These are phyloP conservation scores for Neobulgaria alba DNA, from an alignment of 2,329 filamentous ascomycete genomes.

Conservation along the genomic window DNA sequence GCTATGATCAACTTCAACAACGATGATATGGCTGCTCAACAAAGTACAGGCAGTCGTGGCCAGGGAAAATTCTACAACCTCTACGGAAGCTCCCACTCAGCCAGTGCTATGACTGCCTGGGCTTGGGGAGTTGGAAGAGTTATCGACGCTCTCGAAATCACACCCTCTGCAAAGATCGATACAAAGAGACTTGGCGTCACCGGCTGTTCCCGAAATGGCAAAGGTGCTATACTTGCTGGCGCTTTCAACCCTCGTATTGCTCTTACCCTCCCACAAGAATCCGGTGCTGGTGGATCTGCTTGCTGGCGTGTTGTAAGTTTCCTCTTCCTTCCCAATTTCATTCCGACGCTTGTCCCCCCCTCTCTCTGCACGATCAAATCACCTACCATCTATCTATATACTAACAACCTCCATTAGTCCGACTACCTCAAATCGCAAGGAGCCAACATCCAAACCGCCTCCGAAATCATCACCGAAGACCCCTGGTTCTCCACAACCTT, in stretches of 20 bases:
- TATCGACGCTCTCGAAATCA: conserved; percentile 50
- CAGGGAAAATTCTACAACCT: conserved; percentile 51
- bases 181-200: conserved; percentile 44
- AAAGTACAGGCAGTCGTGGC: conserved; percentile 39
- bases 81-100: conserved; percentile 45
- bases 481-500: conserved; percentile 53
- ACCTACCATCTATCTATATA: no score
- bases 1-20: conserved; percentile 52
- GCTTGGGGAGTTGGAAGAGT: conserved; percentile 54
- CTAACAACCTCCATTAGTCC: no score
- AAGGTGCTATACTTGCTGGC: conserved; percentile 53
- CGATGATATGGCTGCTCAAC: conserved; percentile 46
- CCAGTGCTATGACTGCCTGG: conserved; percentile 53
- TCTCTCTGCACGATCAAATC: no score
- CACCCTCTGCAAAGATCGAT: conserved; percentile 38
- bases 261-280: conserved; percentile 54
- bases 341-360: no score
- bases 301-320: no score
- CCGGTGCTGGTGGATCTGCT: conserved; percentile 50
- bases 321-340: no score
- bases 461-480: conserved; percentile 51
- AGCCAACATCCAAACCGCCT: conserved; percentile 52
- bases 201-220: conserved; percentile 56
- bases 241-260: conserved; percentile 50
- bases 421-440: no score